Conservation (phyloP, 441 rosid genomes). For the Breynia disticha region DNA sequence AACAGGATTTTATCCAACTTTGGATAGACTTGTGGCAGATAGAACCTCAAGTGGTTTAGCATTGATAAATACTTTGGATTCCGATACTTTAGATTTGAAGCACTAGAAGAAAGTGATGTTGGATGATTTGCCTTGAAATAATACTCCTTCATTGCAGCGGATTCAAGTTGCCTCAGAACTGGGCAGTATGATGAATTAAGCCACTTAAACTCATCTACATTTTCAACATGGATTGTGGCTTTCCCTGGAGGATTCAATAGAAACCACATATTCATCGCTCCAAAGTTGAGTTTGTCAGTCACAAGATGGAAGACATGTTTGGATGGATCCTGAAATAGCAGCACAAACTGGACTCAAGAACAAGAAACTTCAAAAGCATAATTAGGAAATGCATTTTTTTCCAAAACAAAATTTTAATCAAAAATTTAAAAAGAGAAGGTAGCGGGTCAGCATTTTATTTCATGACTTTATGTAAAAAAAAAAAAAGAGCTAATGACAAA, state of each 20-base stretch:
- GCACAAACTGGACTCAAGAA: slow-evolving; percentile 5
- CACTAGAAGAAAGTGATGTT: slow-evolving; percentile 59
- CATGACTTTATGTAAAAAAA: not conserved
- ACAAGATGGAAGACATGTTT: slow-evolving; percentile 94
- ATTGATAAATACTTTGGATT: slow-evolving; percentile 95
- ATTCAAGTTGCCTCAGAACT: slow-evolving; percentile 89
- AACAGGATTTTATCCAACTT: slow-evolving; percentile 82
- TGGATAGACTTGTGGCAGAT: slow-evolving; percentile 90
- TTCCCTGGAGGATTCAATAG: slow-evolving; percentile 86
- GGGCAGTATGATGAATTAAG: slow-evolving; percentile 97
- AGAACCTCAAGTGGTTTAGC: slow-evolving; percentile 92
- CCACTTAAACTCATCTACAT: slow-evolving; percentile 95
- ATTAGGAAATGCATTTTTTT: slow-evolving; percentile 8
- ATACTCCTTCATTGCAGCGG: slow-evolving; percentile 91
- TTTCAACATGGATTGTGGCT: slow-evolving; percentile 91
- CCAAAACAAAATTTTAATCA: not conserved
- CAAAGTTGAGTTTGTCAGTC: slow-evolving; percentile 86
- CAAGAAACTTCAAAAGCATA: slow-evolving; percentile 3
- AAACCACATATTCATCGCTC: slow-evolving; percentile 99
- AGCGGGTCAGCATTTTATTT: not conserved
- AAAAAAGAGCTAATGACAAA: not conserved
- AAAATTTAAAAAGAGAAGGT: not conserved
- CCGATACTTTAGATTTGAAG: slow-evolving; percentile 89
- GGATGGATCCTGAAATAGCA: slow-evolving; percentile 70
- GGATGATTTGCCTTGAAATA: slow-evolving; percentile 98